Evolutionary conservation across 78 protist genomes (phyloP), one percentile per base, ranked within the genome.

Genomic region (Creolimax fragrantissima): DNA sequence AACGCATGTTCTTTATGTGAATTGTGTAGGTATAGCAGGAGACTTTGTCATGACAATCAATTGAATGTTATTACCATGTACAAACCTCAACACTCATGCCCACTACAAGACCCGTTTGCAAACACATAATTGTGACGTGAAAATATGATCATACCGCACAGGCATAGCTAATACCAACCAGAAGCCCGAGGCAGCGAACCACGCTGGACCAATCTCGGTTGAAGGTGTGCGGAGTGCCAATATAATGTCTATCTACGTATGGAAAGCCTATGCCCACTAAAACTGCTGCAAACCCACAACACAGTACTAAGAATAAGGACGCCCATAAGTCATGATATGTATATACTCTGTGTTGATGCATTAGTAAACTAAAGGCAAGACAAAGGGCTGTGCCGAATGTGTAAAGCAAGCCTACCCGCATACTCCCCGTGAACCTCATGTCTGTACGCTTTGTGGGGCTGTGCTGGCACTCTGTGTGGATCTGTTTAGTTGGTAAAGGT

Each of bases 121-220:
- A 11, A 2, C 86, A 11, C n/a, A 83, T 32, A 2, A 5, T 39
- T 37, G 5, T 35, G 42, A 11, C 7, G 7, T 83, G 11, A 41
- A 17, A 5, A 5, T 3, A 5, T 4, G 4, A 3, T 43, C 66
- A 88, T 45, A 89, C 91, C 17, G 91, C 91, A 35, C 91, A n/a
- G 3, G 91, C 91, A 17, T 89, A 89, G 81, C 45, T 44, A 43
- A 89, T 42, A 41, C 91, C 91, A 45, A 89, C 44, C 42, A 43
- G 44, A 35, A 89, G 41, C 35, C 91, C 91, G 2, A 43, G 45
- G 66, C 91, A 89, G 4, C 91, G 44, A 35, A 89, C 44, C 3
- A 89, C 91, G 66, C 81, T 44, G 4, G 91, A 89, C 91, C 91
- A 89, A 5, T 89, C 91, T 11, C 91, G 66, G 43, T 89, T 89